phyloP scores from a whole-genome alignment of 2,329 filamentous ascomycete species.

The Penicillium sp. region DNA sequence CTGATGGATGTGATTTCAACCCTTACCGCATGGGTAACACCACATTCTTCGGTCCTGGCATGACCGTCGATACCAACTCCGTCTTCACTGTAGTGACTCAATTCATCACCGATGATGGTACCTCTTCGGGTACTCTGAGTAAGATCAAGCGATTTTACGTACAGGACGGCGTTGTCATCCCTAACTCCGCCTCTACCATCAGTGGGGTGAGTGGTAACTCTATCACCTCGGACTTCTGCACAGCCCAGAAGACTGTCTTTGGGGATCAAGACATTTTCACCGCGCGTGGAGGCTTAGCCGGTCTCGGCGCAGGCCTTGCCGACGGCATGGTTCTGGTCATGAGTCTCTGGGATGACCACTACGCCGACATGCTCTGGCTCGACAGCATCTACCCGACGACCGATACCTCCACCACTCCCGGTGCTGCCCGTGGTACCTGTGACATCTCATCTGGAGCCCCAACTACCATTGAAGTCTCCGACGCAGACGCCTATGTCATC shows the following conservation, averaged over 20 bases:
- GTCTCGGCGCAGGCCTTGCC: conserved; percentile 56
- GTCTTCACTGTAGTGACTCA: conserved; percentile 67
- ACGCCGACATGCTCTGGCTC: conserved; percentile 72
- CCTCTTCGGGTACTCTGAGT: conserved; percentile 54
- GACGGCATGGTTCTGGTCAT: conserved; percentile 66
- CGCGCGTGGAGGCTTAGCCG: conserved; percentile 55
- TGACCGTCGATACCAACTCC: conserved; percentile 59
- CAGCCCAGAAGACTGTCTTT: conserved; percentile 56
- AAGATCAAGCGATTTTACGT: conserved; percentile 67
- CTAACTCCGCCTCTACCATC: conserved; percentile 53
- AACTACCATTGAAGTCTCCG: conserved; percentile 47
- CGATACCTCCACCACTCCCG: conserved; percentile 43
- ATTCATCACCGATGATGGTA: conserved; percentile 57
- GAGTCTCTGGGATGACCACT: conserved; percentile 63
- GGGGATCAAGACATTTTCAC: conserved; percentile 56
- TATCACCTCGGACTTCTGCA: conserved; percentile 60
- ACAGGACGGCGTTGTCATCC: conserved; percentile 60
- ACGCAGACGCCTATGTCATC: conserved; percentile 52
- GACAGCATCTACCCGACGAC: conserved; percentile 63
- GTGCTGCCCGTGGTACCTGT: conserved; percentile 58
- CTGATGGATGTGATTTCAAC: conserved; percentile 71
- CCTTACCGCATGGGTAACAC: conserved; percentile 64
- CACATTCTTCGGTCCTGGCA: conserved; percentile 61
- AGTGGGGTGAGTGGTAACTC: conserved; percentile 52
- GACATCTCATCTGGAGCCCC: conserved; percentile 54